Evolutionary conservation across 129 eudicot species (phyloP).

Genomic region (Saussurea involucrata): DNA sequence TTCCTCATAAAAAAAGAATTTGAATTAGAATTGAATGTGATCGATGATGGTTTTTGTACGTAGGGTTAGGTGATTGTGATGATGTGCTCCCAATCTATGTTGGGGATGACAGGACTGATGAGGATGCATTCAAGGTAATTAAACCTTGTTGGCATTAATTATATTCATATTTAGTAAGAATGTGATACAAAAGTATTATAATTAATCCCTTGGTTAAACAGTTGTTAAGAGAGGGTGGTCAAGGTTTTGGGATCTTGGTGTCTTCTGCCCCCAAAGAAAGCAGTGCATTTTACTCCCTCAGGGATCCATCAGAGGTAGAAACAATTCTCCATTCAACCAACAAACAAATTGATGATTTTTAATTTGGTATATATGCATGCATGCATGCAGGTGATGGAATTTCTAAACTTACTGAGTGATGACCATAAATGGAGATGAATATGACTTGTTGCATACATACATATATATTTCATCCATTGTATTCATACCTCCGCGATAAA

Average conservation of each 20-base stretch:
- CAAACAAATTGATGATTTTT: neutral
- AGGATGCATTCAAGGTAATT: slow-evolving; percentile 88
- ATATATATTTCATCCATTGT: too few relatives aligned
- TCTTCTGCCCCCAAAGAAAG: slow-evolving; percentile 67
- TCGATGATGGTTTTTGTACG: slow-evolving; percentile 8
- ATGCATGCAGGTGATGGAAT: slow-evolving; percentile 59
- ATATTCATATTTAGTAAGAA: too few relatives aligned
- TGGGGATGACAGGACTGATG: slow-evolving; percentile 83
- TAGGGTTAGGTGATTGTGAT: slow-evolving; percentile 53
- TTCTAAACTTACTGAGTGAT: slow-evolving; percentile 42
- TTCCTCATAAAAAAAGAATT: neutral
- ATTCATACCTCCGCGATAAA: neutral
- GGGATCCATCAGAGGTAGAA: slow-evolving; percentile 72
- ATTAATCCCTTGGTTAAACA: slow-evolving; percentile 19
- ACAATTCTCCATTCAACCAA: too few relatives aligned
- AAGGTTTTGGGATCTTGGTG: slow-evolving; percentile 69
- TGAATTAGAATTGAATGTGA: neutral
- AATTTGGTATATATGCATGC: slow-evolving; percentile 25
- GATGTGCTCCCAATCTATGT: slow-evolving; percentile 68
- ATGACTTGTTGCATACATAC: neutral
- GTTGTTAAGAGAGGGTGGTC: slow-evolving; percentile 62
- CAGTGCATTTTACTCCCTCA: slow-evolving; percentile 67
- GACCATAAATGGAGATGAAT: neutral
- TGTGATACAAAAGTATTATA: neutral
- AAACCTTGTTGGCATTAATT: neutral